Evolutionary conservation across 352 stramenopile genomes (phyloP), one percentile per base, ranked within the genome.

Genomic region (Phytophthora litchii): DNA sequence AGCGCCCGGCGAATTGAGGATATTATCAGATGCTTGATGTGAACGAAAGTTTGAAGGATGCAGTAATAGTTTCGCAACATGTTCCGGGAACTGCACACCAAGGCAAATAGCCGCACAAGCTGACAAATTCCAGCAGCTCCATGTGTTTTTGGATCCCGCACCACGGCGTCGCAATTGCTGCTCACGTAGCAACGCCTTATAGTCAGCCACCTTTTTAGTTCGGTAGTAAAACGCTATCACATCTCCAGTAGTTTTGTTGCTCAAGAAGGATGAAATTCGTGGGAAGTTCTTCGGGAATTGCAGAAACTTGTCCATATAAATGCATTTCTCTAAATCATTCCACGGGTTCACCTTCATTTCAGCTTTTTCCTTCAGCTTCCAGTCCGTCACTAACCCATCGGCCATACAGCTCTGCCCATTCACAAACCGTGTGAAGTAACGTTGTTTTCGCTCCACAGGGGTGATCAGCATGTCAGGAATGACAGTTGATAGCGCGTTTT

Each of bases 211-310:
- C 60, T 98, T 98, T 69, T 99, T 99, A 1, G 93, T 97, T 60
- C 97, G 83, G 63, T 99, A 99, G 74, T 99, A 99, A 46, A 99
- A 99, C 32, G 81, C 72, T 54, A 99, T 94, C 36, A 97, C 98
- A 71, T 99, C 97, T 29, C 94, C 92, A 0, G 96, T 98, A 0
- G 88, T 96, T 61, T 99, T 99, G 62, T 99, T 98, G 43, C 81
- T 74, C 52, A 98, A 63, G 35, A 87, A 97, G 4, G 91, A 96
- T 16, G 96, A 91, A 54, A 99, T 99, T 27, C 93, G 91, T 2
- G 93, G 80, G 80, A 99, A 99, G 50, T 99, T 98, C 70, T 99
- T 99, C 1, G 97, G 97, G 60, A 96, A 98, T 61, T 99, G 96
- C 37, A 99, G 60, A 67, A 99, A 99, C 49, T 98, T 97, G 83